These are phyloP conservation scores for Fusarium hainanense DNA, from an alignment of 2,329 filamentous ascomycete genomes.

Conservation along the genomic window DNA sequence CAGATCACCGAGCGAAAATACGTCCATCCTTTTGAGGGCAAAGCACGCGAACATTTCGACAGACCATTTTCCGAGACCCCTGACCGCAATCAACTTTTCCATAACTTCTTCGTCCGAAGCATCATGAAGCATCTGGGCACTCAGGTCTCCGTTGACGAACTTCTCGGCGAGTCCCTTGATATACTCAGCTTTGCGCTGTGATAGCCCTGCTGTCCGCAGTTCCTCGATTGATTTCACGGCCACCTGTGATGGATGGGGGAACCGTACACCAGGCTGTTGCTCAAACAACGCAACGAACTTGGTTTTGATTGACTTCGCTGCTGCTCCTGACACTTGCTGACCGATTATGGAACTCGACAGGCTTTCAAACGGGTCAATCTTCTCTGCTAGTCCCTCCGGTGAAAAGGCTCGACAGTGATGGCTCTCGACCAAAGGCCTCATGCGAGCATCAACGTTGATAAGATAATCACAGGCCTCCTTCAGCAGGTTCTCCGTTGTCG, in stretches of 20 bases:
- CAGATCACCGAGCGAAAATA: slow-evolving; percentile 91
- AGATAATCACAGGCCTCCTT: slow-evolving; percentile 81
- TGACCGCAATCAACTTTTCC: slow-evolving; percentile 82
- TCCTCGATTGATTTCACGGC: slow-evolving; percentile 69
- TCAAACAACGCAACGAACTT: slow-evolving; percentile 83
- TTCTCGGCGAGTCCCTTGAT: slow-evolving; percentile 86
- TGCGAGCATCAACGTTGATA: slow-evolving; percentile 75
- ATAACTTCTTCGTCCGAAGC: slow-evolving; percentile 89
- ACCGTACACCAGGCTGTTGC: slow-evolving; percentile 56
- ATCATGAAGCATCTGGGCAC: slow-evolving; percentile 77
- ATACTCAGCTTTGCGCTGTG: slow-evolving; percentile 96
- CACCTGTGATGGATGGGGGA: slow-evolving; percentile 83
- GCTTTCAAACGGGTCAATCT: slow-evolving; percentile 87
- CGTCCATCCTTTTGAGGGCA: slow-evolving; percentile 91
- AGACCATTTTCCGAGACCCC: slow-evolving; percentile 89
- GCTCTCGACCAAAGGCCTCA: slow-evolving; percentile 77
- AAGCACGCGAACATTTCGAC: slow-evolving; percentile 99
- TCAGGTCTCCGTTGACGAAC: slow-evolving; percentile 80
- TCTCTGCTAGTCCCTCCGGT: slow-evolving; percentile 82
- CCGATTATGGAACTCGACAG: slow-evolving; percentile 90
- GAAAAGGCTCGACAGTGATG: slow-evolving; percentile 84
- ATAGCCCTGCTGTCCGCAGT: slow-evolving; percentile 87
- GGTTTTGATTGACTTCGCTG: slow-evolving; percentile 87
- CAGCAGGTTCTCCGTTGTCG: slow-evolving; percentile 78
- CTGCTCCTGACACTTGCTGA: slow-evolving; percentile 94